Evolutionary conservation across 2,329 filamentous ascomycete genomes (phyloP).

Genomic region (Fusarium goolgardi): DNA sequence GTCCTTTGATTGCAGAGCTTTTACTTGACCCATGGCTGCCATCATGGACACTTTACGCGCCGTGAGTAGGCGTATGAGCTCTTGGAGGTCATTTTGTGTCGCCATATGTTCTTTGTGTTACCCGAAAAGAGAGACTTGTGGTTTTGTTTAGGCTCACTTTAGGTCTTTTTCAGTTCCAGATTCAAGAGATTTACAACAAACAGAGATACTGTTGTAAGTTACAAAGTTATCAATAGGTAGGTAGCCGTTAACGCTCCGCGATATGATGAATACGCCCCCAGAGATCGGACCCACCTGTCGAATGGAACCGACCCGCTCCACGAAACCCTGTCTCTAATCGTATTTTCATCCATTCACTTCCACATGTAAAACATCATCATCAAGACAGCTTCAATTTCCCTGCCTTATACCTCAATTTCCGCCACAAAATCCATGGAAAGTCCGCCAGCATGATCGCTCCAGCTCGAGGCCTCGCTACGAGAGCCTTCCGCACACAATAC

Average conservation of each 20-base stretch:
- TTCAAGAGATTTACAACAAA: not conserved
- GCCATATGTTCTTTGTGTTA: slow-evolving; percentile 57
- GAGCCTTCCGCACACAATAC: slow-evolving; percentile 39
- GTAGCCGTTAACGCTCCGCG: slow-evolving; percentile 20
- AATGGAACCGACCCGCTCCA: slow-evolving; percentile 40
- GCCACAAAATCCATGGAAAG: slow-evolving; percentile 28
- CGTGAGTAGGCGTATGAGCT: slow-evolving; percentile 70
- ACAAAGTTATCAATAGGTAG: slow-evolving; percentile 13
- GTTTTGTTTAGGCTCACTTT: too few relatives aligned
- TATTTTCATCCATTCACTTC: slow-evolving; percentile 20
- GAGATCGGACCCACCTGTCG: slow-evolving; percentile 21
- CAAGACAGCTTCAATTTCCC: slow-evolving; percentile 1
- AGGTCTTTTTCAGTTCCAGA: too few relatives aligned
- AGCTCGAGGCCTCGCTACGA: slow-evolving; percentile 43
- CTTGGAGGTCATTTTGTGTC: slow-evolving; percentile 69
- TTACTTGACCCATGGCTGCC: slow-evolving; percentile 68
- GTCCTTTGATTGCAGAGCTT: slow-evolving; percentile 65
- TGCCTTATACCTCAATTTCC: not conserved
- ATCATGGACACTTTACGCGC: slow-evolving; percentile 69
- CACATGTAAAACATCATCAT: slow-evolving; percentile 24
- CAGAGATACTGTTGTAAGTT: slow-evolving; percentile 34
- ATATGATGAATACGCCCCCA: slow-evolving; percentile 24
- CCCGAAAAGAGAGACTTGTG: not conserved
- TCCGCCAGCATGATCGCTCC: slow-evolving; percentile 48
- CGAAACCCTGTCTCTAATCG: slow-evolving; percentile 24